phyloP scores from a whole-genome alignment of 2,329 filamentous ascomycete genomes.

The Chaetomiaceae sp. region DNA sequence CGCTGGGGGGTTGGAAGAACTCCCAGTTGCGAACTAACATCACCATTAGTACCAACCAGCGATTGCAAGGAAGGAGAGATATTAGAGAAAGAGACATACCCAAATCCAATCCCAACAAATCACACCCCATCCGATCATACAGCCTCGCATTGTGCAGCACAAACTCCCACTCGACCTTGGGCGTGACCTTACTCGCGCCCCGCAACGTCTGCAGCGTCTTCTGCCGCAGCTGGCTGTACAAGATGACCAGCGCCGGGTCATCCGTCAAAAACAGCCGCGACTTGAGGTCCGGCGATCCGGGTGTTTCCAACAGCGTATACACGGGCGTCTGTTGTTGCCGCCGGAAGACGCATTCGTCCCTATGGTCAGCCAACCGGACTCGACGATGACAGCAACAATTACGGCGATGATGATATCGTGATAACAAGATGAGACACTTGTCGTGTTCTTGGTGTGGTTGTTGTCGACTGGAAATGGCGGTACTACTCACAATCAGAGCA shows the following conservation, averaged over 20 bases:
- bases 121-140: conserved; percentile 90
- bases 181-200: conserved; percentile 76
- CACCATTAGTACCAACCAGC: conserved; percentile 16
- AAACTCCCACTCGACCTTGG: conserved; percentile 81
- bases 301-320: conserved; percentile 65
- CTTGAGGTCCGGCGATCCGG: conserved; percentile 63
- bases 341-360: not conserved
- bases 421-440: conserved; percentile 3
- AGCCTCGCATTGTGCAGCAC: conserved; percentile 78
- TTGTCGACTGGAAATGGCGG: not conserved
- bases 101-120: conserved; percentile 80
- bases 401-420: too few relatives aligned
- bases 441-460: not conserved
- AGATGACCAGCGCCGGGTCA: conserved; percentile 79
- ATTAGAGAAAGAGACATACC: conserved; percentile 49
- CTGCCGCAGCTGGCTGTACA: conserved; percentile 82
- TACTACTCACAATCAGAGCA: conserved; percentile 64
- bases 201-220: conserved; percentile 77
- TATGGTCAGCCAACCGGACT: conserved; percentile 5
- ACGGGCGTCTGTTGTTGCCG: conserved; percentile 64
- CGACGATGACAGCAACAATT: not conserved
- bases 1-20: conserved; percentile 54
- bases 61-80: not conserved
- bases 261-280: conserved; percentile 81
- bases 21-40: conserved; percentile 72